Base-by-base conservation (phyloP, 805 yeast genomes). In the Metschnikowia dekortorum region DNA sequence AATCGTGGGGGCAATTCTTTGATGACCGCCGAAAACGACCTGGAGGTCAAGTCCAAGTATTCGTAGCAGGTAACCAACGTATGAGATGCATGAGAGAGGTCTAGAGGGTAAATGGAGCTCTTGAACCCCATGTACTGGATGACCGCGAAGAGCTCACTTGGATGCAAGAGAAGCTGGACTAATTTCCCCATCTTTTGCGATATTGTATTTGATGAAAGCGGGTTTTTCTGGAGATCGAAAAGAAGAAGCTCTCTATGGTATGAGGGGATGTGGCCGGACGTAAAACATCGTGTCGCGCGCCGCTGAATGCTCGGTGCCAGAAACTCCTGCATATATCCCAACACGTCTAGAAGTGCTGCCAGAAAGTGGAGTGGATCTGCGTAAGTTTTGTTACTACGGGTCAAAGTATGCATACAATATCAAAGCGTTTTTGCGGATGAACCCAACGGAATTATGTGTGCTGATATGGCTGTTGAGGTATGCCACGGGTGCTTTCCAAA, bases 1-100 rank as follows among this genome's bases (percentile, higher is more conserved):
- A 94, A 73, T 61, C 90, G 96, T 0, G 97, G 97, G 64, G 89
- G 85, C 52, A 94, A 77, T 66, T 94, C 96, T 74, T 80, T 78
- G 61, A 92, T 92, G 22, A 94, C 99, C 0, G 96, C 89, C n/a
- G 86, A 90, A 66, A 94, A 94, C 3, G 97, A 89, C 55, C 99
- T 80, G 13, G 97, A 91, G 0, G 98, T 87, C 51, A 69, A 50
- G 32, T 73, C 69, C 52, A 94, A 73, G 52, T 89, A 72, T 52
- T 80, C 76, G 64, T 83, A 89, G 66, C 97, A 89, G 66, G 79
- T 72, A 52, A 65, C 69, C 57, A 85, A 70, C 26, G 64, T 53
- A 2, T 48, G 44, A 6, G 69, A 40, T 44, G 58, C 58, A 2
- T 53, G 57, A 5, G 67, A 51, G 8, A 66, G 68, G 41, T 76